A percentile compares a stretch with the other conserved stretches of the same genome.
phyloP scores from a whole-genome alignment of 2,329 filamentous ascomycete species.

The Chaetomium sp. region DNA sequence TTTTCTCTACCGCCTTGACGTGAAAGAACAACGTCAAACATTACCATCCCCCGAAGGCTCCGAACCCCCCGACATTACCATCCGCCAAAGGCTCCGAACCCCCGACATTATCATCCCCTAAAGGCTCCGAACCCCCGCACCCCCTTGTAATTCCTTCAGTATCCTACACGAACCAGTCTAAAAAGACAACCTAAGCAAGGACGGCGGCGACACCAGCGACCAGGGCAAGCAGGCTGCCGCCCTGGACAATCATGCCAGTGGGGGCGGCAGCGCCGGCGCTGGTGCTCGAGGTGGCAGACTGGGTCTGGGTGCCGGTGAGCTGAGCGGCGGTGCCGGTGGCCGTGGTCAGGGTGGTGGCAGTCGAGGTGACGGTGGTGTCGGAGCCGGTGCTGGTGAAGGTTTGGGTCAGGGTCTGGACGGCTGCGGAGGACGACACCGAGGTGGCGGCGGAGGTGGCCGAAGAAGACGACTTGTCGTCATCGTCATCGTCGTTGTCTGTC shows the following conservation, averaged over 20 bases:
- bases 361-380: constrained; percentile 8
- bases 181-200: constrained; percentile 21
- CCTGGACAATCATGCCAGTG: constrained; percentile 19
- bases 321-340: constrained; percentile 7
- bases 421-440: not conserved
- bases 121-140: not conserved
- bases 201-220: constrained; percentile 30
- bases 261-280: constrained; percentile 21
- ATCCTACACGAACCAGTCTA: not conserved
- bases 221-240: constrained; percentile 28
- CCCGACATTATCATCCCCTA: no score
- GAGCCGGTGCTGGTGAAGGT: constrained; percentile 1
- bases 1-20: not conserved
- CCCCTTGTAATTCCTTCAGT: not conserved
- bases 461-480: constrained; percentile 1
- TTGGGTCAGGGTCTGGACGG: constrained; percentile 3
- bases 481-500: constrained; percentile 4
- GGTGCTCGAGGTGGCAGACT: constrained; percentile 4
- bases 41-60: not conserved
- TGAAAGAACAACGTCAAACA: not conserved
- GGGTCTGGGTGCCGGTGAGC: not conserved
- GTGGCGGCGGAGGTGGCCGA: not conserved
- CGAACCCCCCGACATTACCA: not conserved
- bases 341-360: constrained; percentile 24
- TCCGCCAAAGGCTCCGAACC: no score